Evolutionary conservation across 2,329 filamentous ascomycete species (phyloP).

Genomic region (Acephala macrosclerotiorum): DNA sequence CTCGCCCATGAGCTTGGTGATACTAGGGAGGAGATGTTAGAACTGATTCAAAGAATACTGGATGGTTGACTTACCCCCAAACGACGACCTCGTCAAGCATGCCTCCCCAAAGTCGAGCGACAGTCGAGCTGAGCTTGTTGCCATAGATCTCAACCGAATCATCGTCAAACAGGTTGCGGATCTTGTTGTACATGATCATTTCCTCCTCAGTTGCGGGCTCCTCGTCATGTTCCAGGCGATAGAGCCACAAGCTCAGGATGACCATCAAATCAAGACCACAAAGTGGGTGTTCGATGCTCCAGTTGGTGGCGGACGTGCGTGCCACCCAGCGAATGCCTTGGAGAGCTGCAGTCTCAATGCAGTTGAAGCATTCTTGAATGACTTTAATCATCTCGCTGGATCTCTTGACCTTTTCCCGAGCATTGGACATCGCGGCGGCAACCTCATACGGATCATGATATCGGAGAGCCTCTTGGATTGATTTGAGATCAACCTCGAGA

Average conservation of each 20-base stretch:
- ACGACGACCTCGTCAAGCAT: conserved; percentile 99
- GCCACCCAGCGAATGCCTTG: conserved; percentile 98
- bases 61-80: conserved; percentile 84
- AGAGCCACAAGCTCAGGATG: conserved; percentile 96
- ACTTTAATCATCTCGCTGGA: conserved; percentile 98
- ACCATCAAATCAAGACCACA: conserved; percentile 98
- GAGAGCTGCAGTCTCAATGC: conserved; percentile 92
- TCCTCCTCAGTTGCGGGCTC: conserved; percentile 88
- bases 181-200: conserved; percentile 88
- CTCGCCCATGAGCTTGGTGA: conserved; percentile 96
- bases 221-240: conserved; percentile 98
- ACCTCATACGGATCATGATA: conserved; percentile 99
- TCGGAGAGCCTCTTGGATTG: conserved; percentile 89
- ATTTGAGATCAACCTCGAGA: conserved; percentile 93
- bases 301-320: conserved; percentile 96
- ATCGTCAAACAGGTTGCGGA: conserved; percentile 89
- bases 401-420: conserved; percentile 91
- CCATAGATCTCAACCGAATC: conserved; percentile 83
- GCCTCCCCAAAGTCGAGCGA: conserved; percentile 93
- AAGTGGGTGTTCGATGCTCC: conserved; percentile 97
- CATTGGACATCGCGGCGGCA: conserved; percentile 93
- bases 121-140: conserved; percentile 89
- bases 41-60: conserved; percentile 16
- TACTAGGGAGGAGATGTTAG: conserved; percentile 64
- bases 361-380: conserved; percentile 96